These are phyloP conservation scores for Oryza officinalis DNA, from an alignment of 176 grass and related monocot genomes.

Conservation along the genomic window DNA sequence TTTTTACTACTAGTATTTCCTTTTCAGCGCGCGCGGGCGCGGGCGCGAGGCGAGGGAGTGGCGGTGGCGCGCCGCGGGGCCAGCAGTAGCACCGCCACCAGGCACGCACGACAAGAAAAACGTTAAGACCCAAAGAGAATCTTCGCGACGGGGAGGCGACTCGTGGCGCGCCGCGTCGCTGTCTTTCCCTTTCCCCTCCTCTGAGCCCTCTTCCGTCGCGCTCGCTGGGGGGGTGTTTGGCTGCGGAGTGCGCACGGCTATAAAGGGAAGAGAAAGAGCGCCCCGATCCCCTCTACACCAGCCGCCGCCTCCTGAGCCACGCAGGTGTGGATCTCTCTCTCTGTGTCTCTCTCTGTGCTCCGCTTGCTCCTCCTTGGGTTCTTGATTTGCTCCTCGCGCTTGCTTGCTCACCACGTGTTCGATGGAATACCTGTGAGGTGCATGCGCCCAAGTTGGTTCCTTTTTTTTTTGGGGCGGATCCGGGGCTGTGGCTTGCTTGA, in stretches of 20 bases:
- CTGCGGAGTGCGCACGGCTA: background rate
- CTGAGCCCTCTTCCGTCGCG: too few relatives aligned
- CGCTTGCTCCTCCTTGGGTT: background rate
- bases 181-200: background rate
- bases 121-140: background rate
- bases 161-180: background rate
- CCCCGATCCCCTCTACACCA: background rate
- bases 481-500: background rate
- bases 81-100: background rate
- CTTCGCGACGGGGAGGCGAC: background rate
- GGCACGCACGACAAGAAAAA: background rate
- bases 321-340: background rate
- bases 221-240: too few relatives aligned
- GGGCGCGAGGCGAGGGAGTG: background rate
- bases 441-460: background rate
- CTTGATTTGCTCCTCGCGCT: background rate
- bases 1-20: background rate
- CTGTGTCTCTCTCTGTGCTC: background rate
- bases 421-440: slow-evolving; percentile 17
- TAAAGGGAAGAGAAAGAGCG: background rate
- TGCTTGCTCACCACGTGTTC: slow-evolving; percentile 33
- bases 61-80: background rate
- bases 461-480: background rate
- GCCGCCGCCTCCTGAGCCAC: background rate
- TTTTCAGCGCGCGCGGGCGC: too few relatives aligned